Base-by-base conservation (phyloP, 352 stramenopile species). In the Phytophthora boehmeriae region DNA sequence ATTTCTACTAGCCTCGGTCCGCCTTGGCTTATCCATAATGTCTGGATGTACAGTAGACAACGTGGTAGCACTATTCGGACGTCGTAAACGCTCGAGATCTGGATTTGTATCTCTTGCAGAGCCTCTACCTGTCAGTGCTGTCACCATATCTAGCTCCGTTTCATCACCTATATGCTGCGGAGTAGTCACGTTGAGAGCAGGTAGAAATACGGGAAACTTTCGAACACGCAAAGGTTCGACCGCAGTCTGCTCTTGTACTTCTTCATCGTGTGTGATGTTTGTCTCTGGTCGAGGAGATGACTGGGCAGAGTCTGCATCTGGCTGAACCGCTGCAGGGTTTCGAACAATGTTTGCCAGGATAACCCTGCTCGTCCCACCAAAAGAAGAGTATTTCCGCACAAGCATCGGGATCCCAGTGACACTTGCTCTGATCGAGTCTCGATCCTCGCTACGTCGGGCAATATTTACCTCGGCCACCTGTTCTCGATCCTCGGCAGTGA, bases 401-500 rank as follows among this genome's bases (percentile, higher is more conserved):
- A 66, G 36, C 54, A 71, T 63, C n/a, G 43, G 63, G n/a, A 46
- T 19, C 3, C 65, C 66, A 32, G 34, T 71, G 8, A 70, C 32
- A 51, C 66, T 65, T 20, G 23, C 45, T 60, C 43, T 44, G 25
- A 63, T 75, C n/a, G 36, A 55, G 25, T 63, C 59, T 11, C 65
- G 20, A 25, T 66, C 54, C 6, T 43, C 17, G 10, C 35, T 47
- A 10, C 66, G 43, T 5, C 59, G 57, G 36, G 23, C 28, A 19
- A 55, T 69, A 17, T 62, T 66, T 1, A 78, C 54, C 2, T 76
- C 61, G 11, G 77, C 49, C 17, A 91, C 74, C 5, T 60, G 57
- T 20, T 86, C 64, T 19, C 65, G 49, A 56, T 90, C 78, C 27
- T 65, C 44, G 6, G 52, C 30, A 13, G 78, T 90, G 11, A 90